Evolutionary conservation across 768 basidiomycete genomes (phyloP).

Genomic region (Ephemerocybe angulata): DNA sequence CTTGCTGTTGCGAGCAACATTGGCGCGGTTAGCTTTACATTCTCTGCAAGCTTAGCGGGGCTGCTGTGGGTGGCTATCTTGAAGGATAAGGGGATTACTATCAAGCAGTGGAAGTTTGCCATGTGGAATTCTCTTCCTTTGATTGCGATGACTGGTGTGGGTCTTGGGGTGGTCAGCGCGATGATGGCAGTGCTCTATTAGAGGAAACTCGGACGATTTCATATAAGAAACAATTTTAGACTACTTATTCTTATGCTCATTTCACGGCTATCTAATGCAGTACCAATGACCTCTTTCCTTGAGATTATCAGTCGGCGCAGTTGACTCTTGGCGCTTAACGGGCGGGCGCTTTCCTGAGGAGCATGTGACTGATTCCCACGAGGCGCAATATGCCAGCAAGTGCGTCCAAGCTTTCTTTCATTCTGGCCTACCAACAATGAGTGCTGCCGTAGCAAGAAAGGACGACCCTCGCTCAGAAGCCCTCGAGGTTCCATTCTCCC

Average conservation of each 20-base stretch:
- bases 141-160: conserved; percentile 59
- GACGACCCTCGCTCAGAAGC: conserved; percentile 67
- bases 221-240: no score
- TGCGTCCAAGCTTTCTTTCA: background rate
- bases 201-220: no score
- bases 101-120: conserved; percentile 64
- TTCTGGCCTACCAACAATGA: conserved; percentile 5
- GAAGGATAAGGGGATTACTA: conserved; percentile 61
- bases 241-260: no score
- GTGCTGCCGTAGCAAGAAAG: conserved; percentile 31
- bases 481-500: conserved; percentile 50
- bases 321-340: background rate
- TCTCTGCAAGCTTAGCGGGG: conserved; percentile 84
- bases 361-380: background rate
- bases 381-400: background rate
- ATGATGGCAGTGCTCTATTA: conserved; percentile 60
- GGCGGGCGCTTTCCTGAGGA: background rate
- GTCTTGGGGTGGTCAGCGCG: conserved; percentile 66
- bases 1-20: conserved; percentile 87
- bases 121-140: conserved; percentile 69
- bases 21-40: conserved; percentile 87
- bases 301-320: background rate
- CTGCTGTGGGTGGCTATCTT: conserved; percentile 80
- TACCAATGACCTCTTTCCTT: background rate
- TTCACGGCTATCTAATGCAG: background rate